Conservation (phyloP, 2,329 filamentous ascomycete species). For the Diaporthe caulivora region DNA sequence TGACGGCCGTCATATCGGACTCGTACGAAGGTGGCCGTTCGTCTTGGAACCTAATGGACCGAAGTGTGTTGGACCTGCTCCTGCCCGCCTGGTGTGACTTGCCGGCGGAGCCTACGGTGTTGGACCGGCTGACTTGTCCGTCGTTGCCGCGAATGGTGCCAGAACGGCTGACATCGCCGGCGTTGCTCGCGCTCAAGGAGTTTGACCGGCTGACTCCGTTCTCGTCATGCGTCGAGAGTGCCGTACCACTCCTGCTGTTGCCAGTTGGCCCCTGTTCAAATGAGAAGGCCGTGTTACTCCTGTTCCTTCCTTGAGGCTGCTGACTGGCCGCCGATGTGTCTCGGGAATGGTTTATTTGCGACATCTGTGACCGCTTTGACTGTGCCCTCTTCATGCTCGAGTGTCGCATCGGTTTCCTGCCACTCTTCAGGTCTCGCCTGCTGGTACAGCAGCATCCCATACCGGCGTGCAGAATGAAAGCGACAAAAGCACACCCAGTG, state of each 20-base stretch:
- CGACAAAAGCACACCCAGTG: constrained; percentile 73
- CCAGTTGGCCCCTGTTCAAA: constrained; percentile 32
- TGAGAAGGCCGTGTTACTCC: constrained; percentile 39
- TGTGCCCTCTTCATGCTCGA: constrained; percentile 39
- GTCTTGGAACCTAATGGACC: constrained; percentile 33
- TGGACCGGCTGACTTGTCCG: constrained; percentile 31
- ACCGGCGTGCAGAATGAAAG: constrained; percentile 79
- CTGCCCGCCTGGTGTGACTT: constrained; percentile 26
- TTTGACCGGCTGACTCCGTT: constrained; percentile 37
- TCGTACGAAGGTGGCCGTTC: constrained; percentile 37
- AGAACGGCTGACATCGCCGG: constrained; percentile 35
- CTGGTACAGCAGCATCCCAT: constrained; percentile 83
- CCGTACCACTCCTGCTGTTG: constrained; percentile 29
- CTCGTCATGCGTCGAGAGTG: constrained; percentile 48
- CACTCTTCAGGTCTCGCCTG: constrained; percentile 62
- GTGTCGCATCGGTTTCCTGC: constrained; percentile 47
- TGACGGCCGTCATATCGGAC: constrained; percentile 35
- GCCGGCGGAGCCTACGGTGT: constrained; percentile 32
- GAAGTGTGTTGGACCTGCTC: constrained; percentile 20
- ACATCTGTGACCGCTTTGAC: constrained; percentile 36
- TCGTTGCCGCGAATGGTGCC: constrained; percentile 29
- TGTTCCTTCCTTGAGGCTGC: neutral
- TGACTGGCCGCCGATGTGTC: constrained; percentile 22
- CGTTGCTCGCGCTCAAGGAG: constrained; percentile 4
- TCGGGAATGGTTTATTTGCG: constrained; percentile 20